A percentile compares a stretch with the other conserved stretches of the same genome.
Conservation (phyloP, 805 yeast genomes). For the Barnettozyma sp. region DNA sequence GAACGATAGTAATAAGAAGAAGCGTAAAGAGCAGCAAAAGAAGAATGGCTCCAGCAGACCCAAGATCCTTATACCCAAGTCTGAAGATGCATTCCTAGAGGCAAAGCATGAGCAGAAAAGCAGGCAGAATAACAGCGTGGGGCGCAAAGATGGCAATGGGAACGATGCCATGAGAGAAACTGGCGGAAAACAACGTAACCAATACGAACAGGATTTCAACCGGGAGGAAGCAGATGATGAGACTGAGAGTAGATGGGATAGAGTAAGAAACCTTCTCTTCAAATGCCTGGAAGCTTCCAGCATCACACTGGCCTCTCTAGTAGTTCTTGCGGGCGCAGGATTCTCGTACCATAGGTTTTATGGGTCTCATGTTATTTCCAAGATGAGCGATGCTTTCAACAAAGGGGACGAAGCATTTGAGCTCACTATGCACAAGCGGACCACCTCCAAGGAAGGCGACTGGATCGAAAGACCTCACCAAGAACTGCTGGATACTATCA, state of each 20-base stretch:
- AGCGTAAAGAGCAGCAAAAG: constrained; percentile 6
- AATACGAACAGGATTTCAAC: constrained; percentile 13
- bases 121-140: constrained; percentile 1
- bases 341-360: constrained; percentile 60
- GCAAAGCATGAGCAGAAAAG: neutral
- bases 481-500: constrained; percentile 51
- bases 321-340: constrained; percentile 67
- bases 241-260: constrained; percentile 15
- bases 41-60: constrained; percentile 12
- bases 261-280: constrained; percentile 13
- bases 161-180: constrained; percentile 9
- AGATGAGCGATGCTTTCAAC: constrained; percentile 62
- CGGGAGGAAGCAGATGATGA: too few species aligned
- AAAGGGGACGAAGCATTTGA: constrained; percentile 60
- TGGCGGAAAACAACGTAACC: constrained; percentile 7
- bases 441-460: constrained; percentile 33
- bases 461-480: constrained; percentile 77
- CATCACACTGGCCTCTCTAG: constrained; percentile 61
- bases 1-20: constrained; percentile 10
- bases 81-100: constrained; percentile 16
- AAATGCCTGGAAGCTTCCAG: constrained; percentile 63
- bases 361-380: constrained; percentile 48
- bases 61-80: constrained; percentile 19
- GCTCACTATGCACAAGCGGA: constrained; percentile 42
- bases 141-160: constrained; percentile 2